Evolutionary conservation across 2,329 filamentous ascomycete species (phyloP).

Genomic region (Fusarium sp.): DNA sequence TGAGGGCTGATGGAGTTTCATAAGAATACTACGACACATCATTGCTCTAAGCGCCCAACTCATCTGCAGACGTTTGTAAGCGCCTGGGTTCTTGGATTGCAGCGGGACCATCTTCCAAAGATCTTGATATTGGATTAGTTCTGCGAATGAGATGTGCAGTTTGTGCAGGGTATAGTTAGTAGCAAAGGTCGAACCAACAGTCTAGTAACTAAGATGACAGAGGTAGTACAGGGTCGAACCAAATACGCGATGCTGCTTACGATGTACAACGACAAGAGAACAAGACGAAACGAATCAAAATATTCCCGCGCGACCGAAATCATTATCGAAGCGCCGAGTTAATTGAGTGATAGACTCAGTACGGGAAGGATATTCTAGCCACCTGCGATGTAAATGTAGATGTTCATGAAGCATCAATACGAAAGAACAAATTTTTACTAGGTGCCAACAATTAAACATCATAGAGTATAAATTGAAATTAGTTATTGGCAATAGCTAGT

Average conservation of each 20-base stretch:
- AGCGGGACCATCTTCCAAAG: constrained; percentile 7
- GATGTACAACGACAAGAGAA: background rate
- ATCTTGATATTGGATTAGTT: background rate
- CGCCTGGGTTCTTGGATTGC: background rate
- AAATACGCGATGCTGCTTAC: too few species aligned
- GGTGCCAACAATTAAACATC: too few species aligned
- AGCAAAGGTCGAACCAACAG: background rate
- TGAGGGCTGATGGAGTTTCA: background rate
- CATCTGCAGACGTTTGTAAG: background rate
- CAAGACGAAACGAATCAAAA: background rate
- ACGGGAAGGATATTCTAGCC: background rate
- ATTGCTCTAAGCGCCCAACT: constrained; percentile 23
- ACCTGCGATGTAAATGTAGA: background rate
- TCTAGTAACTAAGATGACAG: too few species aligned
- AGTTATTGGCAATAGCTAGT: too few species aligned
- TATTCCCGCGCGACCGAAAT: background rate
- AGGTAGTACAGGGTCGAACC: too few species aligned
- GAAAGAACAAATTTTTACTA: background rate
- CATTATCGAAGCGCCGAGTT: background rate
- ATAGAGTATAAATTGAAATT: too few species aligned
- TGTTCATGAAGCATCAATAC: background rate
- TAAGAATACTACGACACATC: background rate
- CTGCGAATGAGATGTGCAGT: constrained; percentile 4
- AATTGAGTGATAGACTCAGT: background rate
- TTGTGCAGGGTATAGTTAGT: background rate